Percentiles rank a stretch among this genome's conserved stretches.
These are phyloP conservation scores for Monarda citriodora DNA, from an alignment of 305 asterid species.

Conservation along the genomic window DNA sequence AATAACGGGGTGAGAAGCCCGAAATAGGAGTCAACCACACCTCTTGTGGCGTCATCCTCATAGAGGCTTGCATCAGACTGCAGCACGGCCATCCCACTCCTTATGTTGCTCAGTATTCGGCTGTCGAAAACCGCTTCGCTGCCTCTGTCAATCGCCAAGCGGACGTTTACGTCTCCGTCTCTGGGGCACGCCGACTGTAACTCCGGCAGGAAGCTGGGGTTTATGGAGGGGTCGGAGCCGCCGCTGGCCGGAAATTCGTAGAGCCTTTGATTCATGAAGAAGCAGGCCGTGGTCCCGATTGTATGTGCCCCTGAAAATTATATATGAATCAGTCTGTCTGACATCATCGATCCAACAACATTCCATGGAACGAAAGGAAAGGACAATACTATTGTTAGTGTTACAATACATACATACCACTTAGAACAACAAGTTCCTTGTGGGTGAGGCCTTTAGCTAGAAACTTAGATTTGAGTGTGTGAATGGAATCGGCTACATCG, in stretches of 20 bases:
- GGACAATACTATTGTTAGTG: no score
- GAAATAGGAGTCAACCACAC: conserved; percentile 72
- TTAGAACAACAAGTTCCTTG: conserved; percentile 82
- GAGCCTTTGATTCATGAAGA: conserved; percentile 85
- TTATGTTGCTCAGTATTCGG: conserved; percentile 54
- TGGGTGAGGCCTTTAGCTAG: conserved; percentile 56
- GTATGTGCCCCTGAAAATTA: conserved; percentile 71
- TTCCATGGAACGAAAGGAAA: no score
- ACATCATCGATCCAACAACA: no score
- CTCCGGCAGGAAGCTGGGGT: conserved; percentile 60
- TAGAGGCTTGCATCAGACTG: conserved; percentile 71
- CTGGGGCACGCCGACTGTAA: conserved; percentile 54
- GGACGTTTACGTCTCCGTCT: conserved; percentile 47
- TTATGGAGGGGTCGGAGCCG: conserved; percentile 79
- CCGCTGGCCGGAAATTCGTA: conserved; percentile 49
- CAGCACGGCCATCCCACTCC: conserved; percentile 76
- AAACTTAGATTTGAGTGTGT: conserved; percentile 58
- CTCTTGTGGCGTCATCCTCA: conserved; percentile 50
- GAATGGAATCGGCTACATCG: conserved; percentile 65
- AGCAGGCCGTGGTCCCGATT: conserved; percentile 90
- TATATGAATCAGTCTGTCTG: no score
- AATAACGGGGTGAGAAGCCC: conserved; percentile 27
- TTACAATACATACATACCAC: conserved; percentile 37
- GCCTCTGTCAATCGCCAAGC: conserved; percentile 66
- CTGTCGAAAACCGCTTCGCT: conserved; percentile 53